Evolutionary conservation across 1,139 yeast species (phyloP), one percentile per base, ranked within the genome.

Genomic region (Zygotorulaspora mrakii): DNA sequence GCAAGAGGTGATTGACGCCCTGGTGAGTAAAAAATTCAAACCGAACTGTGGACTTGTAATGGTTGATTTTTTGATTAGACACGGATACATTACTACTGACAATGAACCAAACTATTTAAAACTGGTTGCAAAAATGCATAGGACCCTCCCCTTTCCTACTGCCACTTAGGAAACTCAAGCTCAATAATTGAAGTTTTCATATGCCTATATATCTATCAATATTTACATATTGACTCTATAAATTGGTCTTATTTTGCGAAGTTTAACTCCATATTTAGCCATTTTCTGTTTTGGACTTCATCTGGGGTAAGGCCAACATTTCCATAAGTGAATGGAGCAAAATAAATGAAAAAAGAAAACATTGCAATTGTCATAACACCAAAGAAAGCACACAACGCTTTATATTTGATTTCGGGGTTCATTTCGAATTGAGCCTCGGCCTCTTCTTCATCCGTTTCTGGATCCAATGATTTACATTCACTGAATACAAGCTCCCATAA

Each of bases 241-340:
- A 9, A 20, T 6, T 20, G 8, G 9, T 12, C 36, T 49, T 72
- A 84, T 67, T 88, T 88, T 46, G 91, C 78, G 60, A 79, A 89
- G 60, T 89, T 96, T 48, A 91, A 73, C 58, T 79, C 79, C 54
- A 87, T 79, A 54, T 83, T 80, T 61, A 88, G 70, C 83, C 91
- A 82, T 66, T 88, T 82, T 70, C 98, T 81, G 27, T 73, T 73
- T 47, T 67, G 58, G 20, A 89, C 82, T 60, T 85, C 82, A 29
- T 70, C 79, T 6, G 81, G 74, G 1, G 78, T 59, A 54, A 91
- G 67, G 6, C 78, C 56, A 10, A 77, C 74, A 56, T 79, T 76
- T 51, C 98, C 99, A 57, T 91, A 94, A 1, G 94, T 81, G 45
- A 91, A 61, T 36, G 97, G 95, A 22, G 88, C 77, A 61, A 81